Base-by-base conservation (phyloP, 768 basidiomycete genomes). In the Tylopilus balloui region DNA sequence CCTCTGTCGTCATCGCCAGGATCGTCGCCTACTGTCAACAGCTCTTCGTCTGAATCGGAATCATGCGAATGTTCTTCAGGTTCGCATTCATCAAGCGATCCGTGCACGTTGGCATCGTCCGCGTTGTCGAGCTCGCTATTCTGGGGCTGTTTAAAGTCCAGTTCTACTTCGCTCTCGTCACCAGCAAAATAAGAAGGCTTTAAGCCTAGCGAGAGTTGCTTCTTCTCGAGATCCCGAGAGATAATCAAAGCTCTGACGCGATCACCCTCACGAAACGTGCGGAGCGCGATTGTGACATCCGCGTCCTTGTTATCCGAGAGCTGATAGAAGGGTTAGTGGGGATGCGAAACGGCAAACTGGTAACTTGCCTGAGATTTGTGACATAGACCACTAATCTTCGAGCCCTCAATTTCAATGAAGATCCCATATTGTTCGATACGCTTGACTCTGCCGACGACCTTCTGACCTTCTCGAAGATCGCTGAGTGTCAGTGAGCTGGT, bases 321-420 rank as follows among this genome's bases (percentile, higher is more conserved):
- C 92, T 96, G 54, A 21, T 28, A 19, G 17, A 48, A 47, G 43
- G 20, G 43, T 32, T 34, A 42, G 42, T 41, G 45, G 15, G n/a
- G 14, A 42, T 9, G 19, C 1, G 35, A 17, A 37, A 42, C 25
- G 23, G 39, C 34, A 32, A 29, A 41, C n/a, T 34, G 24, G 23
- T 36, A 36, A 53, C 75, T 45, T 58, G 86, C 92, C 78, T 98
- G 79, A 10, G 91, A 90, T 67, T 92, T 93, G 67, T 98, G 95
- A 66, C 95, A 99, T 11, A 99, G 75, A 6, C 95, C 95, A 52
- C 78, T 83, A 42, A 97, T 72, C 61, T 85, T 88, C 0, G 90
- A 85, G 15, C 79, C 86, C n/a, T 87, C 79, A 31, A 98, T 86
- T 62, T 84, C 80, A 49, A 99, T 80, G 70, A 98, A 97, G n/a